phyloP scores from a whole-genome alignment of 805 yeast species.

The Lipomyces yamanashiensis region DNA sequence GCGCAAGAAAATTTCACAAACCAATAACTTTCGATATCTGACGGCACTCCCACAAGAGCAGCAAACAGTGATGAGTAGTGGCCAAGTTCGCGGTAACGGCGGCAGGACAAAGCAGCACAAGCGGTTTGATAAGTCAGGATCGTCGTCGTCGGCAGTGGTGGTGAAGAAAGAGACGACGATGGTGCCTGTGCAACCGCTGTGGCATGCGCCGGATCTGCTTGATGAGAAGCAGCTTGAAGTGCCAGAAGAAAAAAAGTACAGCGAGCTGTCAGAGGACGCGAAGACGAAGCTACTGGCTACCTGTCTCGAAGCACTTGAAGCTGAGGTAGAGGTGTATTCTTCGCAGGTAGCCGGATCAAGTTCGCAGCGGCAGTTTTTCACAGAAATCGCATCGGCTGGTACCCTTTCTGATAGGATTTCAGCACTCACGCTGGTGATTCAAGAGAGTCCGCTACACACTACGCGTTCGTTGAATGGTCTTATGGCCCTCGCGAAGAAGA shows the following conservation, averaged over 20 bases:
- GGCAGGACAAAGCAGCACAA: neutral
- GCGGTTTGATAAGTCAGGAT: neutral
- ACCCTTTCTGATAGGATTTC: slow-evolving; percentile 93
- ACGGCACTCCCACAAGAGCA: no score
- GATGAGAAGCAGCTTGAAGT: slow-evolving; percentile 3
- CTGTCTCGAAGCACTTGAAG: slow-evolving; percentile 67
- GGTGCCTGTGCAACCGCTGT: slow-evolving; percentile 17
- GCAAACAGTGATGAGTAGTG: no score
- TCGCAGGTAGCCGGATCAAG: slow-evolving; percentile 75
- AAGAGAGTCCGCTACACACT: slow-evolving; percentile 94
- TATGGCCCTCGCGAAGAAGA: slow-evolving; percentile 79
- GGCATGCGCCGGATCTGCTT: slow-evolving; percentile 30
- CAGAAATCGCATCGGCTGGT: slow-evolving; percentile 88
- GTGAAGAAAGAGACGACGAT: slow-evolving; percentile 6
- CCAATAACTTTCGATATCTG: no score
- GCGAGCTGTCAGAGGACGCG: slow-evolving; percentile 49
- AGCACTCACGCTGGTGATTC: slow-evolving; percentile 87
- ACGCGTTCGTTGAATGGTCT: slow-evolving; percentile 80
- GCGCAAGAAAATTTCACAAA: no score
- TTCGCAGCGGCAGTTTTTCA: slow-evolving; percentile 83
- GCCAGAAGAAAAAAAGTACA: slow-evolving; percentile 3
- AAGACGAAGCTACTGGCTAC: slow-evolving; percentile 64
- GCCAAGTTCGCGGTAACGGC: neutral
- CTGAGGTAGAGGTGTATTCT: slow-evolving; percentile 71
- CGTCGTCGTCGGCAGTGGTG: neutral